Conservation (phyloP, 75 land plant species). For the Sequoiadendron giganteum region DNA sequence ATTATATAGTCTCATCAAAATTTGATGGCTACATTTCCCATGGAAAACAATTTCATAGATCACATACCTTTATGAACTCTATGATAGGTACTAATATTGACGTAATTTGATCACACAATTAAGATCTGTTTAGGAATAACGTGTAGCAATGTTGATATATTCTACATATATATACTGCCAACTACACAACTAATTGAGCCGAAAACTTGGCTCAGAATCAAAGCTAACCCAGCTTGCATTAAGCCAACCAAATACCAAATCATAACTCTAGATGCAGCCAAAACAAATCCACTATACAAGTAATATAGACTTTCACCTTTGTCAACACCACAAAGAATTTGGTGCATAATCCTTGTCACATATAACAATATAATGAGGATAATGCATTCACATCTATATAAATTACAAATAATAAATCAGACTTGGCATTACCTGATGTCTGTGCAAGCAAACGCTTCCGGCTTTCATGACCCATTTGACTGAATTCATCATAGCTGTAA, state of each 20-base stretch:
- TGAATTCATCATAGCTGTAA: constrained; percentile 57
- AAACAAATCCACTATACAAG: neutral
- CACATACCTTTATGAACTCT: neutral
- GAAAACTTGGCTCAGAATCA: neutral
- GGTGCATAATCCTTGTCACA: neutral
- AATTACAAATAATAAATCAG: neutral
- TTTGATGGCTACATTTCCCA: neutral
- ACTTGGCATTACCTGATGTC: constrained; percentile 29
- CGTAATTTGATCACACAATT: neutral
- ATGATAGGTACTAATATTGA: neutral
- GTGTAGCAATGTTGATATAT: neutral
- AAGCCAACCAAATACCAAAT: neutral
- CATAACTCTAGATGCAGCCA: neutral
- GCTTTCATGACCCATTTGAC: constrained; percentile 41
- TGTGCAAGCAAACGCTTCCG: constrained; percentile 25
- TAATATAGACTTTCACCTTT: neutral
- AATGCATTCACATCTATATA: neutral
- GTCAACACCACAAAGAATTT: neutral
- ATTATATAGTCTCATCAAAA: neutral
- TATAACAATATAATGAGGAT: neutral
- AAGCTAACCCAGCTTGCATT: neutral
- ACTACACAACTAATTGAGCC: neutral
- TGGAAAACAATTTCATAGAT: neutral
- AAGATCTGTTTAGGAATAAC: neutral
- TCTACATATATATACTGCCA: neutral